A percentile compares a stretch with the other conserved stretches of the same genome.
Evolutionary conservation across 2,329 filamentous ascomycete genomes (phyloP).

Genomic region (Didymellaceae sp.): DNA sequence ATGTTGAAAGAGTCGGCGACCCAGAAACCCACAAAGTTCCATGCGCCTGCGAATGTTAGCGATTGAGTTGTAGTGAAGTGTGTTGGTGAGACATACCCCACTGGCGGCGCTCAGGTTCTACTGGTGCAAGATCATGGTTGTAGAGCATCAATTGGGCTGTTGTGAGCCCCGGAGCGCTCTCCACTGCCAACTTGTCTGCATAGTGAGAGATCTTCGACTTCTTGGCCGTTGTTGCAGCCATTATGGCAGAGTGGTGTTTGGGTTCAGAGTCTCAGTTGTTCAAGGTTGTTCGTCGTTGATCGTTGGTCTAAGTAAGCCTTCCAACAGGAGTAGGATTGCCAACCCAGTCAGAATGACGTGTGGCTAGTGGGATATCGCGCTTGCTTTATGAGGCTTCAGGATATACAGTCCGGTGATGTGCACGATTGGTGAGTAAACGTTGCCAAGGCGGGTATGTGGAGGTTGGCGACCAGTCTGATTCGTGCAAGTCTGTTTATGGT

Average conservation of each 20-base stretch:
- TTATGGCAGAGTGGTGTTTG: conserved; percentile 30
- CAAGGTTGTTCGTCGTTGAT: no score
- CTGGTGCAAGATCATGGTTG: conserved; percentile 78
- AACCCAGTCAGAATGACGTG: conserved; percentile 43
- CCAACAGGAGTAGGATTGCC: conserved; percentile 28
- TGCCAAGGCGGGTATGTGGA: conserved; percentile 9
- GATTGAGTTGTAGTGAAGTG: no score
- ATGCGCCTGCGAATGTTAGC: conserved; percentile 10
- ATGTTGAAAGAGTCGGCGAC: conserved; percentile 53
- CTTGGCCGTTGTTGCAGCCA: conserved; percentile 55
- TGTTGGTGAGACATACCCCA: conserved; percentile 63
- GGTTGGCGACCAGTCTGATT: conserved; percentile 7
- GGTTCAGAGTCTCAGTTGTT: conserved; percentile 24
- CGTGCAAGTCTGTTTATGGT: not conserved
- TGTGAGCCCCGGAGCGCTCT: conserved; percentile 77
- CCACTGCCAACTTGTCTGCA: conserved; percentile 70
- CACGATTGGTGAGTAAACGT: conserved; percentile 7
- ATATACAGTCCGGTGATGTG: conserved; percentile 25
- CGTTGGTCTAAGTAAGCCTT: conserved; percentile 30
- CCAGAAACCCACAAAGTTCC: conserved; percentile 20
- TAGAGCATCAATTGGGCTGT: conserved; percentile 84
- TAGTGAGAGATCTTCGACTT: conserved; percentile 48
- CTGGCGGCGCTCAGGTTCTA: conserved; percentile 79
- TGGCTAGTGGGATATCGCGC: conserved; percentile 20
- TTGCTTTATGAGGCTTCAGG: conserved; percentile 17